These are phyloP conservation scores for Phytophthora megakarya DNA, from an alignment of 352 stramenopile species.

Conservation along the genomic window DNA sequence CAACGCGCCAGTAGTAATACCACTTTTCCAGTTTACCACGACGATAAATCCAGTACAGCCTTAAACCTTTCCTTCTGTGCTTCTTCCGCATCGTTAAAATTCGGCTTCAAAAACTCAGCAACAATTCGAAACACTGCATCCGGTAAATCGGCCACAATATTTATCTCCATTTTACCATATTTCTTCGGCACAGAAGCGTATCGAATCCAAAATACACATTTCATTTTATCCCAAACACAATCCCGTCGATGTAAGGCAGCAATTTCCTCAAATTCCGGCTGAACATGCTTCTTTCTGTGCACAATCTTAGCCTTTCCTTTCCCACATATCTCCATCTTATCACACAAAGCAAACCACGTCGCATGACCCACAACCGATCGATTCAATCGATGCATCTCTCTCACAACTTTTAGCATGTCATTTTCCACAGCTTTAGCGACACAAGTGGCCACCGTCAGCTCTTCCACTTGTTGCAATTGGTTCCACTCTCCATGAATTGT, in stretches of 20 bases:
- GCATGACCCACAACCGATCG: conserved; percentile 23
- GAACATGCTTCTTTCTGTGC: not conserved
- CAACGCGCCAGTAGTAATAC: too few species aligned
- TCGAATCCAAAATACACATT: conserved; percentile 28
- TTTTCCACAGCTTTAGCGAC: conserved; percentile 11
- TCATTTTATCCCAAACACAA: conserved; percentile 22
- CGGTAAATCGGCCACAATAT: conserved; percentile 22
- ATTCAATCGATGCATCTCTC: conserved; percentile 25
- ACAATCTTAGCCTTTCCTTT: not conserved
- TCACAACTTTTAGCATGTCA: conserved; percentile 19
- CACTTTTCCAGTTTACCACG: too few species aligned
- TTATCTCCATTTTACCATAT: not conserved
- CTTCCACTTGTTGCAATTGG: conserved; percentile 10
- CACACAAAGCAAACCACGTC: conserved; percentile 28
- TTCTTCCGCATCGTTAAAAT: conserved; percentile 30
- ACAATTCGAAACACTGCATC: conserved; percentile 24
- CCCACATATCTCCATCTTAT: not conserved
- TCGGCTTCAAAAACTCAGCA: conserved; percentile 21
- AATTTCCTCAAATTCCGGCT: conserved; percentile 16
- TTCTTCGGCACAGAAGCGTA: conserved; percentile 6
- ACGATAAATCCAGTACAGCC: conserved; percentile 19
- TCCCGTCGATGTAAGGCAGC: conserved; percentile 27
- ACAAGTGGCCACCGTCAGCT: conserved; percentile 23
- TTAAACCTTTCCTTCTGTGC: conserved; percentile 34
- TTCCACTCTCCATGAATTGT: conserved; percentile 23